Evolutionary conservation across 176 grass and related monocot species (phyloP), one percentile per base, ranked within the genome.

Genomic region (Raddia distichophylla): DNA sequence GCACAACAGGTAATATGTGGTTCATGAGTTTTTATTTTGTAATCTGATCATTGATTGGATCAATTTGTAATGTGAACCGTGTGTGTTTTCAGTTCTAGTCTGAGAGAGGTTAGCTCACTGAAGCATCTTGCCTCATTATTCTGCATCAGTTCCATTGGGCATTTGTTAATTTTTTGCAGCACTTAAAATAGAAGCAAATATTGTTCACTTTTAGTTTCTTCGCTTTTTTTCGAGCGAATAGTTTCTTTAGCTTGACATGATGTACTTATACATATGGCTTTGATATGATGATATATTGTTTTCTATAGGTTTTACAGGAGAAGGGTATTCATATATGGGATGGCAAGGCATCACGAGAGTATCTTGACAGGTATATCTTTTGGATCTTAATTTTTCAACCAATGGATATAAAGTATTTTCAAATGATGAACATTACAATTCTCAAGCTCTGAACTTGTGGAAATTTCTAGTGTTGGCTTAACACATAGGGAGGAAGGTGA

Each of bases 291-390:
- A 68, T 49, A 17, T 33, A 13, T 48, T 76, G 43, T 78, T 51
- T 79, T 73, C 42, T 72, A 18, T 82, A 97, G 94, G 77, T 93
- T 89, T 79, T 97, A 57, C 88, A 93, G 72, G 94, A 91, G 77
- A 97, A 89, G 54, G 88, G 77, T 49, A 87, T 95, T 77, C 84
- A 87, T 85, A 97, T 97, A 75, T 97, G 94, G 94, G 94, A 93
- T 87, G 94, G 86, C 64, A 97, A 97, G 86, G 93, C 90, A 82
- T 92, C 93, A 64, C 87, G 88, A 77, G 84, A 93, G 51, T 97
- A 97, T 75, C 94, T 97, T 73, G 91, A 97, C 44, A 93, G 94
- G 94, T 85, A 83, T 57, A 22, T 51, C 10, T 65, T 37, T 71
- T 89, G 40, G 54, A 84, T 75, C 18, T 10, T 78, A 70, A 16